These are phyloP conservation scores for Leptosphaerulina australis DNA, from an alignment of 2,329 filamentous ascomycete species.

Conservation along the genomic window DNA sequence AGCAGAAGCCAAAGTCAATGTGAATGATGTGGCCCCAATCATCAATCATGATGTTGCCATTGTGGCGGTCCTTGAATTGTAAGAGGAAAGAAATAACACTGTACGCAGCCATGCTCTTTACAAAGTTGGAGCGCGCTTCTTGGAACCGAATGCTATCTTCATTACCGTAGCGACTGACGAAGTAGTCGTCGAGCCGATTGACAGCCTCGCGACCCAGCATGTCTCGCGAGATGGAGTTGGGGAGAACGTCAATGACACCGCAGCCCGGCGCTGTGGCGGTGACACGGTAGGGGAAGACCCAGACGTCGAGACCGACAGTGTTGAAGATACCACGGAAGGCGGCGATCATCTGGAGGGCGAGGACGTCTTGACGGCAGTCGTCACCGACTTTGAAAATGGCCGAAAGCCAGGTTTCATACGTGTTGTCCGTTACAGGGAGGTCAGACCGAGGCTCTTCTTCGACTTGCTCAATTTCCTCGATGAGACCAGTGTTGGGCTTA, in stretches of 20 bases:
- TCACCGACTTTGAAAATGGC: constrained; percentile 99
- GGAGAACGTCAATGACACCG: constrained; percentile 96
- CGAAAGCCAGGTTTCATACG: constrained; percentile 96
- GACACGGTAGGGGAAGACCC: constrained; percentile 95
- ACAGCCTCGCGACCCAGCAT: constrained; percentile 98
- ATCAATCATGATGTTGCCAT: constrained; percentile 99
- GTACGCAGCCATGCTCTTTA: constrained; percentile 99
- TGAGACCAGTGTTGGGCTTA: constrained; percentile 51
- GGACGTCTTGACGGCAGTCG: constrained; percentile 94
- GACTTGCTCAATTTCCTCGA: constrained; percentile 43
- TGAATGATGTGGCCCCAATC: constrained; percentile 96
- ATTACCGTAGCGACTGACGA: constrained; percentile 94
- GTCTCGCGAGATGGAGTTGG: constrained; percentile 96
- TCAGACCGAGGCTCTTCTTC: constrained; percentile 42
- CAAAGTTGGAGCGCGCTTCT: constrained; percentile 93
- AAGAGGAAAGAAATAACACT: constrained; percentile 94
- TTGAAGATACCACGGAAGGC: constrained; percentile 98
- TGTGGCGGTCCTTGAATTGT: constrained; percentile 99
- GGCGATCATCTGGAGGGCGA: constrained; percentile 96
- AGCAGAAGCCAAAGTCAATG: constrained; percentile 99
- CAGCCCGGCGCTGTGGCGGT: constrained; percentile 97
- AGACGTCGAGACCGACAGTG: constrained; percentile 91
- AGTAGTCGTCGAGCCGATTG: constrained; percentile 98
- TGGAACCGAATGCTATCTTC: constrained; percentile 96
- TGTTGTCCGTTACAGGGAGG: constrained; percentile 54